Base-by-base conservation (phyloP, 139 green algal species). In the Zygnema circumcarinatum region DNA sequence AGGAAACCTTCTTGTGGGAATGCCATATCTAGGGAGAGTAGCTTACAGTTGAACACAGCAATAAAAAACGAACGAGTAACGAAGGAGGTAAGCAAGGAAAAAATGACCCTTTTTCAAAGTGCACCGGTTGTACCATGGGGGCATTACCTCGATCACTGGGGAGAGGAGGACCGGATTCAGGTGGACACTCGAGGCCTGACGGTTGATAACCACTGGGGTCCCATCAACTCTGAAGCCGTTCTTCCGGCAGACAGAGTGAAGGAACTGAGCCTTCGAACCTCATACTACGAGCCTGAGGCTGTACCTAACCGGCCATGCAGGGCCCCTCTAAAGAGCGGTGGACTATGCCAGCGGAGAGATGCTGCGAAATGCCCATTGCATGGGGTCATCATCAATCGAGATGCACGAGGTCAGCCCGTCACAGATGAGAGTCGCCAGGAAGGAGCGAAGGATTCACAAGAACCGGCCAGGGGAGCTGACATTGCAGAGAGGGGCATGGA, bases 181-280 rank as follows among this genome's bases (percentile, higher is more conserved):
- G 81, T 83, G 1, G 73, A 90, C 82, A 35, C 1, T 1, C 83
- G 83, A 20, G 86, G 86, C 33, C 82, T 90, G 3, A 25, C 41
- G 41, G 56, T 90, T 29, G 85, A 90, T 36, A 90, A 76, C 40
- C 86, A 90, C 81, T 90, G 86, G 86, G 86, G 86, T 2, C 32
- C 36, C 1, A n/a, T 72, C 33, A 74, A 90, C 81, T 36, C 22
- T 25, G 42, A 87, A 29, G 84, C 67, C 2, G 33, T 38, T 31
- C 2, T 90, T 31, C 86, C 86, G 31, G 41, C 81, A 72, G 86
- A 90, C 1, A 52, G 7, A 35, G 52, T 89, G 21, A 38, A 38
- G 69, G 84, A 90, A 2, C n/a, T 90, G 3, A 87, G 67, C 54
- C 29, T 47, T 68, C 83, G 32, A 3, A 69, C 52, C 38, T 83